Base-by-base conservation (phyloP, 805 yeast species). In the Kluyveromyces wickerhamii region DNA sequence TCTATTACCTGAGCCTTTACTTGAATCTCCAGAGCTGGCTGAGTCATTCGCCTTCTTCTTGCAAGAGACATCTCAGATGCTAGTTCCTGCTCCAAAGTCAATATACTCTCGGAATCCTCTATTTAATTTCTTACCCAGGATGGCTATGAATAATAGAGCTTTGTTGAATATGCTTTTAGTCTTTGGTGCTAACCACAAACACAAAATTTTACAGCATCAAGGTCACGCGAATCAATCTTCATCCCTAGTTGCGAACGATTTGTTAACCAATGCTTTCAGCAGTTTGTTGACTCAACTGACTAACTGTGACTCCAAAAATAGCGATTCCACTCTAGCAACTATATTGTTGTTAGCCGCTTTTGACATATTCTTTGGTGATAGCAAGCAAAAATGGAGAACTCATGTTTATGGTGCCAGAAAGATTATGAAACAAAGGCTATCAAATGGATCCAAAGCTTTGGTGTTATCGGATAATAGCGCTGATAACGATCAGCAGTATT, bases 341-440 rank as follows among this genome's bases (percentile, higher is more conserved):
- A 74, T 78, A 1, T 51, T 80, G 38, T 56, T 78, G 37, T 55
- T 81, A 8, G 66, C 77, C 11, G 72, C 79, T 21, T 77, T 72
- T 50, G 79, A 77, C 41, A 64, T 62, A 54, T 29, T 66, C 57
- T 49, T 69, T 65, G 25, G 65, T 55, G 42, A 67, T 64, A 41
- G 39, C 65, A 62, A 40, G 62, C 35, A 49, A 37, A 50, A 69
- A 29, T 82, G 85, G 73, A 65, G 78, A 48, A 69, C 77, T 1
- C 89, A 80, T 51, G 60, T 74, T 34, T 62, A 68, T 23, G 87
- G 87, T 0, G 87, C 88, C 0, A 63, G 74, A 38, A 80, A 77
- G 47, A 77, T 80, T 25, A 64, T 79, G 16, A 24, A 29, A 18
- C 38, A 41, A 29, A 36, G 48, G 21, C 14, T 40, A 15, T 35